Conservation (phyloP, 805 yeast genomes). For the Hanseniaspora lindneri region DNA sequence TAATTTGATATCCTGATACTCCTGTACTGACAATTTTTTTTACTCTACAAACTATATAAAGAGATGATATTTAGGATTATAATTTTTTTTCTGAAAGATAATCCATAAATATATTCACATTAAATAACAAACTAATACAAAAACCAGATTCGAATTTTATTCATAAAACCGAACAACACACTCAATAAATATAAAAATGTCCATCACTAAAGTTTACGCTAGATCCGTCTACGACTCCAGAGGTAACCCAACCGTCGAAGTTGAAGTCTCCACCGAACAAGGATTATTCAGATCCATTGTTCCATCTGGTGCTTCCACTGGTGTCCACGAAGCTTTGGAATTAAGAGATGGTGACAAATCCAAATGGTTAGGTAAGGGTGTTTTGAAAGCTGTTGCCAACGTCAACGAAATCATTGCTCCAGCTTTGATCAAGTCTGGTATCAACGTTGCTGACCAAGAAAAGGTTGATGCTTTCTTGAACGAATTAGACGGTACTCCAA, state of each 20-base stretch:
- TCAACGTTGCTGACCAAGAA: slow-evolving; percentile 78
- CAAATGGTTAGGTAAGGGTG: slow-evolving; percentile 99
- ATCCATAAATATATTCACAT: neutral
- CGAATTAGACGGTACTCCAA: slow-evolving; percentile 88
- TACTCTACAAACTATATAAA: no score
- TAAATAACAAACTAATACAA: neutral
- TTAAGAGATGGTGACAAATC: slow-evolving; percentile 96
- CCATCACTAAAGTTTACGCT: slow-evolving; percentile 77
- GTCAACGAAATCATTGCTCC: slow-evolving; percentile 93
- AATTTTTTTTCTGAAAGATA: neutral
- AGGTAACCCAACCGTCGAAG: slow-evolving; percentile 99
- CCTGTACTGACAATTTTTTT: no score
- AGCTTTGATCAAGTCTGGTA: slow-evolving; percentile 66
- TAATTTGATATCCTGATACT: no score
- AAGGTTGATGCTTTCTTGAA: slow-evolving; percentile 77
- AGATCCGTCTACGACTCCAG: slow-evolving; percentile 99
- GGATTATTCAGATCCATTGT: slow-evolving; percentile 95
- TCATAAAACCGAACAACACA: slow-evolving; percentile 18
- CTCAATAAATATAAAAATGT: slow-evolving; percentile 37
- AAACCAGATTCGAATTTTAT: slow-evolving; percentile 20
- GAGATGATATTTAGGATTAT: neutral
- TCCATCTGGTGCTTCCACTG: slow-evolving; percentile 99
- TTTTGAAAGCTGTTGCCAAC: slow-evolving; percentile 87
- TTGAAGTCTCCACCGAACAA: slow-evolving; percentile 81
- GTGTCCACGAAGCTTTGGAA: slow-evolving; percentile 97